phyloP scores from a whole-genome alignment of 2,329 filamentous ascomycete species.

The Neonectria punicea region DNA sequence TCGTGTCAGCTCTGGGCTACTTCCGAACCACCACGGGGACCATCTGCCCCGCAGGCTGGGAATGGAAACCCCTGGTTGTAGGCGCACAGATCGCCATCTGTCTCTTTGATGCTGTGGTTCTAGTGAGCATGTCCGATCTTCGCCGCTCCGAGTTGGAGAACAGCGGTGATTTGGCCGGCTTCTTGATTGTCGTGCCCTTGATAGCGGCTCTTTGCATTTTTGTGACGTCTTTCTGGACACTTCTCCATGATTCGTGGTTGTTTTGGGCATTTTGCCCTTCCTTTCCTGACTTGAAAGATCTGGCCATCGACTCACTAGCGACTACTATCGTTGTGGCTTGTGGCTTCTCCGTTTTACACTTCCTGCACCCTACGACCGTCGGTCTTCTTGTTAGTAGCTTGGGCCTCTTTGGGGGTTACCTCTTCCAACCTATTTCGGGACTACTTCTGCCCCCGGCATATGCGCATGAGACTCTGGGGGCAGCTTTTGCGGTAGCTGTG shows the following conservation, averaged over 20 bases:
- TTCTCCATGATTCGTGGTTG: conserved; percentile 6
- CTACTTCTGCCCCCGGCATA: conserved; percentile 7
- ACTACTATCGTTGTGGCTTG: conserved; percentile 4
- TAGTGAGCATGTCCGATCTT: conserved; percentile 12
- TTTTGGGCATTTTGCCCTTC: conserved; percentile 10
- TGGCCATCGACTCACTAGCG: conserved; percentile 10
- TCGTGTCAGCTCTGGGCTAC: neutral
- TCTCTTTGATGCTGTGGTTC: conserved; percentile 2
- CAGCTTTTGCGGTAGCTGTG: no score
- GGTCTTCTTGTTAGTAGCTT: conserved; percentile 12
- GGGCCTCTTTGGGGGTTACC: conserved; percentile 10
- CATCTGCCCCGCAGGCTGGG: neutral
- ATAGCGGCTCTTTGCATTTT: conserved; percentile 9
- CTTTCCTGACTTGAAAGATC: conserved; percentile 7
- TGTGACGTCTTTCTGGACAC: conserved; percentile 8
- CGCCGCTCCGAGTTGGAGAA: conserved; percentile 8
- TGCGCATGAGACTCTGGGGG: conserved; percentile 3
- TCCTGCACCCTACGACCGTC: conserved; percentile 6
- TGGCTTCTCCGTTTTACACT: neutral
- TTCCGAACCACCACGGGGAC: neutral
- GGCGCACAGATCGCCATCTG: conserved; percentile 9
- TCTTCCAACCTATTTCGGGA: conserved; percentile 8
- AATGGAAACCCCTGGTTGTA: neutral
- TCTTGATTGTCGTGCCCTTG: conserved; percentile 8
- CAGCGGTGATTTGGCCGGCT: neutral